phyloP scores from a whole-genome alignment of 495 filamentous ascomycete genomes.

The Penicillium paxilli region DNA sequence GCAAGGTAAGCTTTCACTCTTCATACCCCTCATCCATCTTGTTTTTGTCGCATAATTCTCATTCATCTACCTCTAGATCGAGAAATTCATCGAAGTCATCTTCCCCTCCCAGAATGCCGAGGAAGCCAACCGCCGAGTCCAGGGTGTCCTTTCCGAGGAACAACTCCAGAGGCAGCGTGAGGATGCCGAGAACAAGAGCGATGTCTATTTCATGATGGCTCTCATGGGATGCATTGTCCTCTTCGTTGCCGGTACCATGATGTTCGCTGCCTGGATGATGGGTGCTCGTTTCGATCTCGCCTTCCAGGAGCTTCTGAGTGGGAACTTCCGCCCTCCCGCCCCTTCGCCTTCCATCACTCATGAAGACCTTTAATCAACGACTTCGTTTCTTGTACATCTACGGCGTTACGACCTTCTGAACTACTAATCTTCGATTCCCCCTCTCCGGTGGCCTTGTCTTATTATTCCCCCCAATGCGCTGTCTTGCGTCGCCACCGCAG shows the following conservation, averaged over 20 bases:
- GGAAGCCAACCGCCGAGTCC: constrained; percentile 39
- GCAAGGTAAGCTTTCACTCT: constrained; percentile 60
- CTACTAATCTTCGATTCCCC: constrained; percentile 32
- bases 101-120: constrained; percentile 73
- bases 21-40: too few species aligned
- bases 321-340: constrained; percentile 39
- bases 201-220: constrained; percentile 61
- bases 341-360: constrained; percentile 11
- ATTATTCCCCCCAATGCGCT: constrained; percentile 22
- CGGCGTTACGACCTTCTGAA: constrained; percentile 35
- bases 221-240: constrained; percentile 61
- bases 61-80: constrained; percentile 62
- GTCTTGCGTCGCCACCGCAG: constrained; percentile 10
- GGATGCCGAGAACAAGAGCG: constrained; percentile 52
- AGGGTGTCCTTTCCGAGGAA: constrained; percentile 39
- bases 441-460: constrained; percentile 30
- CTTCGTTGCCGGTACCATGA: constrained; percentile 64
- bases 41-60: not conserved
- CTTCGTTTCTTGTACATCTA: constrained; percentile 11
- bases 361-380: constrained; percentile 21
- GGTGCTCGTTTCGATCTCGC: constrained; percentile 71
- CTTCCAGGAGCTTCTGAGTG: constrained; percentile 52
- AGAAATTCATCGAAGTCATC: constrained; percentile 94
- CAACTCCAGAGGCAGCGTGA: constrained; percentile 49
- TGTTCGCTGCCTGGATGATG: constrained; percentile 64